phyloP scores from a whole-genome alignment of 495 filamentous ascomycete genomes.

The Hypoxylon crocopeplum region DNA sequence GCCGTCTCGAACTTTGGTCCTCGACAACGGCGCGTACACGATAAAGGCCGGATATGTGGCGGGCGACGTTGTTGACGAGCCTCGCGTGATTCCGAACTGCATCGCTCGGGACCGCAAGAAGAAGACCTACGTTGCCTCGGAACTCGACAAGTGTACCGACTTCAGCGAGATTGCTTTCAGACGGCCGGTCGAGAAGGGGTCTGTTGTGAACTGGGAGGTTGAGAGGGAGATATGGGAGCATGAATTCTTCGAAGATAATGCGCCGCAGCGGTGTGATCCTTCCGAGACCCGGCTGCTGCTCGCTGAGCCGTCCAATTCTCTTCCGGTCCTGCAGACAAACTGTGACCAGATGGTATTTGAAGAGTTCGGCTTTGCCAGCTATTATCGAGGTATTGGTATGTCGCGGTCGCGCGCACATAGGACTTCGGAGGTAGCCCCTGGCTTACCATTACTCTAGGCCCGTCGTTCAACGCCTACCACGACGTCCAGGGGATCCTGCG shows the following conservation, averaged over 20 bases:
- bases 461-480: constrained; percentile 84
- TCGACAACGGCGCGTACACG: constrained; percentile 94
- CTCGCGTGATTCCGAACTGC: constrained; percentile 83
- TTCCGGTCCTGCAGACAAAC: constrained; percentile 80
- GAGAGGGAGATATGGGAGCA: constrained; percentile 96
- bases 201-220: constrained; percentile 94
- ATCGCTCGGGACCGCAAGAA: constrained; percentile 82
- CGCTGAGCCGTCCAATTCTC: constrained; percentile 89
- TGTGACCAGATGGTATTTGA: constrained; percentile 98
- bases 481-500: constrained; percentile 71
- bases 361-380: constrained; percentile 93
- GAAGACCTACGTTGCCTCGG: constrained; percentile 77
- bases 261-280: constrained; percentile 72
- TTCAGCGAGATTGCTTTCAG: constrained; percentile 90
- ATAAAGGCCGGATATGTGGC: constrained; percentile 90
- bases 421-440: background rate
- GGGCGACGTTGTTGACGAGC: constrained; percentile 55
- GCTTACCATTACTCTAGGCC: constrained; percentile 34
- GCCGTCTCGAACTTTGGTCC: constrained; percentile 75
- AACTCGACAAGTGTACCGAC: constrained; percentile 81
- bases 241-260: constrained; percentile 81
- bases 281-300: constrained; percentile 81
- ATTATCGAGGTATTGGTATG: constrained; percentile 76
- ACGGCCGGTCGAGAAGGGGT: constrained; percentile 93
- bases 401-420: background rate